Conservation (phyloP, 495 filamentous ascomycete genomes). For the Bathelium albidoporum region DNA sequence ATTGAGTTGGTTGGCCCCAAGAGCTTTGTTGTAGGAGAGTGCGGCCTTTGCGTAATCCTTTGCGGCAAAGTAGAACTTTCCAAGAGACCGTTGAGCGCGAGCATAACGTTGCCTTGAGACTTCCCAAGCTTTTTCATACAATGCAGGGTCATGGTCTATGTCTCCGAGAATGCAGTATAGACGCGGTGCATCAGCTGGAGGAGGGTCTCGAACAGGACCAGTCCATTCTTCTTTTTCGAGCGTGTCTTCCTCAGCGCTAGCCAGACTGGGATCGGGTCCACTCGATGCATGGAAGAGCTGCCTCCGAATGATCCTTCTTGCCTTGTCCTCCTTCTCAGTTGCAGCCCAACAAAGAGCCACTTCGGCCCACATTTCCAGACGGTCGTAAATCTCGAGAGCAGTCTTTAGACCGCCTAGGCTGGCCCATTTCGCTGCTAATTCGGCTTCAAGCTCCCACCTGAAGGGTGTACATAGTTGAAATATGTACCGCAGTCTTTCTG, state of each 20-base stretch:
- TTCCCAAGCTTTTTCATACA: conserved; percentile 83
- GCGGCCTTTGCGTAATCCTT: conserved; percentile 59
- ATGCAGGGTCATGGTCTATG: conserved; percentile 57
- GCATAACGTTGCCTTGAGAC: conserved; percentile 72
- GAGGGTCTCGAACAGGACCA: conserved; percentile 49
- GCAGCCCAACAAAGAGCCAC: conserved; percentile 79
- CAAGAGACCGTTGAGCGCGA: conserved; percentile 77
- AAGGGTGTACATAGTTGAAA: conserved; percentile 74
- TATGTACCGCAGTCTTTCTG: conserved; percentile 69
- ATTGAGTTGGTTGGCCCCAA: conserved; percentile 71
- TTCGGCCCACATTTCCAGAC: conserved; percentile 91
- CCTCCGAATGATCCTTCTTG: conserved; percentile 58
- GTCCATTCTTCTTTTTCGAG: conserved; percentile 36
- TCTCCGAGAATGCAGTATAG: conserved; percentile 93
- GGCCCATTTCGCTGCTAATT: conserved; percentile 85
- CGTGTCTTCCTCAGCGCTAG: conserved; percentile 37
- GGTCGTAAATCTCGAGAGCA: conserved; percentile 91
- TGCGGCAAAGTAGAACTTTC: conserved; percentile 57
- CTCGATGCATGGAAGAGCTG: conserved; percentile 61
- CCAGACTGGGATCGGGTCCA: conserved; percentile 20
- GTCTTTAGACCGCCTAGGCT: conserved; percentile 75
- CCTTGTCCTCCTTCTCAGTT: conserved; percentile 76
- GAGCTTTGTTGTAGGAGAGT: conserved; percentile 63
- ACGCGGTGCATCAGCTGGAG: conserved; percentile 74
- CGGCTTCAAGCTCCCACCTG: conserved; percentile 86